Evolutionary conservation across 345 rosid genomes (phyloP), one percentile per base, ranked within the genome.

Genomic region (Trapa bicornis): DNA sequence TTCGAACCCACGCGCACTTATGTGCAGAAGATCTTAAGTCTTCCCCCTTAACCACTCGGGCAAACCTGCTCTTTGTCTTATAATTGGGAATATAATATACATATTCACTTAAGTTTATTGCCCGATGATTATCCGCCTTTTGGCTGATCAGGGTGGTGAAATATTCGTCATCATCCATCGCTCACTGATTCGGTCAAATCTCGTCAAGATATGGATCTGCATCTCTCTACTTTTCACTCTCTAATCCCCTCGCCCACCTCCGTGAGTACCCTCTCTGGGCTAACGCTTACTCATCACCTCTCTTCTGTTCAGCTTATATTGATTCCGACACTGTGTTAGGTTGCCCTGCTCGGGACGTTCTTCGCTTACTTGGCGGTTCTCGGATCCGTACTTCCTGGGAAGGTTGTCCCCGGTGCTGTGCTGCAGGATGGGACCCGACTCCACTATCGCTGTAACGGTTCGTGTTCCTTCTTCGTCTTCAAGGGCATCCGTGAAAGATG

Each of bases 11-110:
- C 92, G 91, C 88, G 96, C 84, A 81, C 92, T 79, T 79, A 66
- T 76, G 86, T 82, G 89, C 89, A 85, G 93, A 88, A 89, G 96
- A 89, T 85, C 96, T 88, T 88, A 86, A 84, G 96, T 84, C 90
- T 83, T 77, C 96, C 96, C 90, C 89, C 94, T 90, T 86, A 85
- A 85, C 90, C 96, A 67, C 97, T 86, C 91, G 92, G 96, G 96
- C 88, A 86, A 87, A 92, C 89, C 96, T 87, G 83, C 56, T 17
- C 29, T 50, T 1, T 50, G 11, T 22, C 0, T 22, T 22, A 22
- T 0, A 22, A 22, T 22, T 22, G 0, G 29, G 29, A 22, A 22
- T 22, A 22, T 22, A 22, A 22, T 22, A 22, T 22, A 22, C 0
- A 22, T 22, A 22, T 22, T 22, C 29, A 22, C 29, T 22, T 22